Conservation (phyloP, 495 filamentous ascomycete species). For the Aspergillus sparsus region DNA sequence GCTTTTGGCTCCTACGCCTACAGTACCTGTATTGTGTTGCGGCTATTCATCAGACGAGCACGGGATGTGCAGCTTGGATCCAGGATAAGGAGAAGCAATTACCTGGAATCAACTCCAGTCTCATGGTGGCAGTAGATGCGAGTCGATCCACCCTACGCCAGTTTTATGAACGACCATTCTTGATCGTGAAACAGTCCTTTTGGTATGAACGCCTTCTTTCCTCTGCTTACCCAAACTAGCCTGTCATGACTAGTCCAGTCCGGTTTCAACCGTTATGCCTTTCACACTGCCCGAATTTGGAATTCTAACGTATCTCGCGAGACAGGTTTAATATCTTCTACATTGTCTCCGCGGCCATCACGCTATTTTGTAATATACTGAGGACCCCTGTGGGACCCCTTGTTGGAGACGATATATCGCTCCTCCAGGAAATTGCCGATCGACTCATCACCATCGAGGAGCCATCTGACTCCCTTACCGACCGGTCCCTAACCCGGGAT, state of each 20-base stretch:
- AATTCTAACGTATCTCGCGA: background rate
- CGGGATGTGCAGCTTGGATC: slow-evolving; percentile 7
- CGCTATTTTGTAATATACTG: slow-evolving; percentile 16
- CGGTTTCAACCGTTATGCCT: too few species aligned
- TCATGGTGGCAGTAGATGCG: slow-evolving; percentile 3
- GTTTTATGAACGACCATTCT: background rate
- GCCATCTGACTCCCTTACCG: background rate
- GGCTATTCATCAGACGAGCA: slow-evolving; percentile 14
- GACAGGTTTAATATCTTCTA: slow-evolving; percentile 9
- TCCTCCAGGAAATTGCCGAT: background rate
- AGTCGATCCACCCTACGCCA: slow-evolving; percentile 10
- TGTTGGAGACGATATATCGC: background rate
- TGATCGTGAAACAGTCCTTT: background rate
- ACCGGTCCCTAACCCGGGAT: background rate
- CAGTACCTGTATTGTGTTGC: slow-evolving; percentile 15
- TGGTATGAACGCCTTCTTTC: background rate
- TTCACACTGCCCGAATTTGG: too few species aligned
- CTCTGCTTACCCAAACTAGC: background rate
- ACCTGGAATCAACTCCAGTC: slow-evolving; percentile 8
- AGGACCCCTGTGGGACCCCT: background rate
- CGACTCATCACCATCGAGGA: background rate
- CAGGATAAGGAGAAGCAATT: slow-evolving; percentile 4
- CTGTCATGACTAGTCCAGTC: background rate
- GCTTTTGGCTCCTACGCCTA: background rate
- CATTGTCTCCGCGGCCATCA: background rate